phyloP scores from a whole-genome alignment of 2,329 filamentous ascomycete species.

The Lachnum nothofagi region DNA sequence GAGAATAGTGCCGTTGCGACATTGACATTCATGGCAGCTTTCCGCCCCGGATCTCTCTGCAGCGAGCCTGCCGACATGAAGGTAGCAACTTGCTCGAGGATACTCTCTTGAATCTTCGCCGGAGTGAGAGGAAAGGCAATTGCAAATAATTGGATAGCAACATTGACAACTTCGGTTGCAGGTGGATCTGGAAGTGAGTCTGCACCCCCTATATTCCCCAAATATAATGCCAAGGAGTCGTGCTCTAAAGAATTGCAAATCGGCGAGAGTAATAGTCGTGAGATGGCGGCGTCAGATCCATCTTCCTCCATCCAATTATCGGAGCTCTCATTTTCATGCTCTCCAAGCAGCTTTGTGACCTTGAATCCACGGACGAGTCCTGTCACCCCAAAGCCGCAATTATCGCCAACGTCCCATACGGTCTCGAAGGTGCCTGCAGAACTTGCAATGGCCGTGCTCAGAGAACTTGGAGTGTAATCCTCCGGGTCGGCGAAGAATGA shows the following conservation, averaged over 20 bases:
- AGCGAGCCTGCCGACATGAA: slow-evolving; percentile 77
- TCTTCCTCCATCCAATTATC: slow-evolving; percentile 49
- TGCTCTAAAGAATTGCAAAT: slow-evolving; percentile 82
- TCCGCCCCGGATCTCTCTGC: slow-evolving; percentile 80
- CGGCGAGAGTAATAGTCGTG: slow-evolving; percentile 59
- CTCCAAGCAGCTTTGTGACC: slow-evolving; percentile 64
- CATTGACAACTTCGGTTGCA: slow-evolving; percentile 88
- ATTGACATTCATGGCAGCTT: slow-evolving; percentile 87
- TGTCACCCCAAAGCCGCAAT: slow-evolving; percentile 89
- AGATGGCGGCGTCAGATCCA: slow-evolving; percentile 61
- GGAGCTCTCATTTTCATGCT: slow-evolving; percentile 50
- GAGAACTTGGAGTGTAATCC: slow-evolving; percentile 74
- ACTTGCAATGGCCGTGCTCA: slow-evolving; percentile 87
- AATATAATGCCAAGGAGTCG: slow-evolving; percentile 77
- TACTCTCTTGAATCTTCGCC: slow-evolving; percentile 89
- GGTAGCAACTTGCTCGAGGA: slow-evolving; percentile 86
- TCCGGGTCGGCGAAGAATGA: slow-evolving; percentile 91
- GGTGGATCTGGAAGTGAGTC: slow-evolving; percentile 65
- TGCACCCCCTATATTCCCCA: slow-evolving; percentile 43
- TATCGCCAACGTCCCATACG: slow-evolving; percentile 92
- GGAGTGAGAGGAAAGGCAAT: slow-evolving; percentile 85
- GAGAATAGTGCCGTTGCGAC: slow-evolving; percentile 75
- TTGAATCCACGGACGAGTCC: slow-evolving; percentile 76
- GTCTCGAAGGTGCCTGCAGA: slow-evolving; percentile 86
- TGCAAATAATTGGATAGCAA: slow-evolving; percentile 88